phyloP scores from a whole-genome alignment of 352 stramenopile species.

The Globisporangium sylvaticum region DNA sequence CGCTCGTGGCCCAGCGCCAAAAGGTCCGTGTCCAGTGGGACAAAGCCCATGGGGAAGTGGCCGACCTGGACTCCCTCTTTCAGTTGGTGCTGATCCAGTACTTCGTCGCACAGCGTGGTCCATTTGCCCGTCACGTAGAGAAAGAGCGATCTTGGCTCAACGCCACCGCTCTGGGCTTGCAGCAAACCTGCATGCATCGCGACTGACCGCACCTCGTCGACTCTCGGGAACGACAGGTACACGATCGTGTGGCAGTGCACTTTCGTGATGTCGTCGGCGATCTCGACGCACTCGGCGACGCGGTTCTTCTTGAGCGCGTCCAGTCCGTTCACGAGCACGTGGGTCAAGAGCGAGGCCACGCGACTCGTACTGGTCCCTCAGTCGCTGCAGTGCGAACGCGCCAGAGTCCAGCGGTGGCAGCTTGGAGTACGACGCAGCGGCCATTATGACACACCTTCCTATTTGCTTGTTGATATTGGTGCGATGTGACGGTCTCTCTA shows the following conservation, averaged over 20 bases:
- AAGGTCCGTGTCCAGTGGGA: slow-evolving; percentile 56
- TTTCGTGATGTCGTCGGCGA: slow-evolving; percentile 38
- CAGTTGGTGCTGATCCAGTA: slow-evolving; percentile 31
- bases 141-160: slow-evolving; percentile 16
- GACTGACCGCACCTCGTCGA: slow-evolving; percentile 44
- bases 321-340: slow-evolving; percentile 51
- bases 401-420: slow-evolving; percentile 12
- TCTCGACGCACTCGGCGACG: slow-evolving; percentile 54
- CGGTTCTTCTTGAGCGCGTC: slow-evolving; percentile 28
- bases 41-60: slow-evolving; percentile 43
- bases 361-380: slow-evolving; percentile 48
- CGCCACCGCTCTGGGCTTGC: slow-evolving; percentile 16
- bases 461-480: neutral
- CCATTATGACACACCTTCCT: neutral
- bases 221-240: slow-evolving; percentile 40
- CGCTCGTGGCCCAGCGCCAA: slow-evolving; percentile 52
- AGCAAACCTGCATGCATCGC: slow-evolving; percentile 40
- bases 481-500: neutral
- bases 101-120: slow-evolving; percentile 47
- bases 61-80: slow-evolving; percentile 37
- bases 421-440: neutral
- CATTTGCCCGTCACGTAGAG: slow-evolving; percentile 46
- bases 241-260: slow-evolving; percentile 31
- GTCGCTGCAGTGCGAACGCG: slow-evolving; percentile 10
- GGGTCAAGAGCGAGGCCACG: slow-evolving; percentile 50